A percentile compares a stretch with the other conserved stretches of the same genome.
phyloP scores from a whole-genome alignment of 2,329 filamentous ascomycete species.

The Pseudopithomyces maydicus region DNA sequence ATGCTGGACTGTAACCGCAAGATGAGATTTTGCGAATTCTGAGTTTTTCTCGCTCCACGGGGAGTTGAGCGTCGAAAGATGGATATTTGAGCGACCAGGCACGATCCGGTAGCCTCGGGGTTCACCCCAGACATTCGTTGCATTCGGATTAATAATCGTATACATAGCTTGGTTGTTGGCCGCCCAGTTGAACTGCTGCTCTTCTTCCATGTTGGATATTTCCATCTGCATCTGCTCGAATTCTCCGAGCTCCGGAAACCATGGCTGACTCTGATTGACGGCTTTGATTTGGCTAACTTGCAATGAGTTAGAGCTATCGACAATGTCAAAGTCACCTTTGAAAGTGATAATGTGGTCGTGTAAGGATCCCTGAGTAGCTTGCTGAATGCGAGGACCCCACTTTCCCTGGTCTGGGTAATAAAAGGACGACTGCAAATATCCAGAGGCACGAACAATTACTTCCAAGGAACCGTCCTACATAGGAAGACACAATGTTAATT shows the following conservation, averaged over 20 bases:
- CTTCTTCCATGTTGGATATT: conserved; percentile 39
- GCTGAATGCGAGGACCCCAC: conserved; percentile 47
- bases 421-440: conserved; percentile 41
- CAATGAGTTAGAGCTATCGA: conserved; percentile 41
- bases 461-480: conserved; percentile 45
- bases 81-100: conserved; percentile 27
- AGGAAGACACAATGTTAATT: no score
- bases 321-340: conserved; percentile 49
- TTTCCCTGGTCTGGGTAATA: conserved; percentile 37
- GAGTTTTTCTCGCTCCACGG: conserved; percentile 42
- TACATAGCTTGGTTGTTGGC: conserved; percentile 54
- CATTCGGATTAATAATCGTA: conserved; percentile 58
- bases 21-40: conserved; percentile 45
- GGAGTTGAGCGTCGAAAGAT: conserved; percentile 44
- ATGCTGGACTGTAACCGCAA: conserved; percentile 51
- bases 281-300: conserved; percentile 36
- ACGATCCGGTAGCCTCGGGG: conserved; percentile 57
- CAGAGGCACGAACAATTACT: conserved; percentile 35
- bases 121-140: conserved; percentile 57
- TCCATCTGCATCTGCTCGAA: conserved; percentile 39
- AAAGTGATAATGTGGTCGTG: conserved; percentile 49
- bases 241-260: conserved; percentile 41
- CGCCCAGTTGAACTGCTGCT: conserved; percentile 57
- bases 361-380: conserved; percentile 42
- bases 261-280: conserved; percentile 29